phyloP scores from a whole-genome alignment of 78 protist species.

The Cavenderia fasciculata region DNA sequence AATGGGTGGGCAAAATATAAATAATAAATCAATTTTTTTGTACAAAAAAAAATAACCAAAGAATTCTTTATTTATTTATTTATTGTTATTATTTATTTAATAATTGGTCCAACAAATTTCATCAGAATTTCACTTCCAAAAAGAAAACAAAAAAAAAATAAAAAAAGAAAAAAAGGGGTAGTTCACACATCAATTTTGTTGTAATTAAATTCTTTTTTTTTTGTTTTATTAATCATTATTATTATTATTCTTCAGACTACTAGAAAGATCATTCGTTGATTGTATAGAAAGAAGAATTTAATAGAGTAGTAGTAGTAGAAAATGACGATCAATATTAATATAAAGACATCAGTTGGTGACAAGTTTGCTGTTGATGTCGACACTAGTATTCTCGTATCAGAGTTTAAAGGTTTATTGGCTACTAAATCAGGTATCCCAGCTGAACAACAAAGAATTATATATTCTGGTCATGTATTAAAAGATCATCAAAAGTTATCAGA shows the following conservation, averaged over 20 bases:
- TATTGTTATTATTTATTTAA: too few species aligned
- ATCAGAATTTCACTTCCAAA: too few species aligned
- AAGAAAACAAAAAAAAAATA: too few species aligned
- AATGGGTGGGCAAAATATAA: too few species aligned
- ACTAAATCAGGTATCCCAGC: slow-evolving; percentile 72
- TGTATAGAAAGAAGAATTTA: neutral
- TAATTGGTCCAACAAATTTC: too few species aligned
- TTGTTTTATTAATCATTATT: neutral
- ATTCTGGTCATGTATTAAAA: slow-evolving; percentile 89
- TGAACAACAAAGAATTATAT: slow-evolving; percentile 90
- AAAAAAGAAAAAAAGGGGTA: too few species aligned
- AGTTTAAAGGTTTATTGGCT: slow-evolving; percentile 57
- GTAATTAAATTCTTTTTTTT: neutral
- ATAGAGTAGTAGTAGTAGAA: too few species aligned
- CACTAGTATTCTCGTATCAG: slow-evolving; percentile 44
- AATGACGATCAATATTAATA: slow-evolving; percentile 47
- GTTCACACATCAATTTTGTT: too few species aligned
- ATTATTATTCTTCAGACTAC: neutral
- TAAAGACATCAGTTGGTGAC: slow-evolving; percentile 71
- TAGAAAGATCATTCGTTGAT: neutral
- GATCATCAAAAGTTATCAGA: slow-evolving; percentile 83
- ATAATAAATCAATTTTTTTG: too few species aligned
- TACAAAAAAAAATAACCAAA: too few species aligned
- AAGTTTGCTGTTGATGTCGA: slow-evolving; percentile 71
- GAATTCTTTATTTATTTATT: too few species aligned